Evolutionary conservation across 2,329 filamentous ascomycete genomes (phyloP).

Genomic region (Fusarium caatingaense): DNA sequence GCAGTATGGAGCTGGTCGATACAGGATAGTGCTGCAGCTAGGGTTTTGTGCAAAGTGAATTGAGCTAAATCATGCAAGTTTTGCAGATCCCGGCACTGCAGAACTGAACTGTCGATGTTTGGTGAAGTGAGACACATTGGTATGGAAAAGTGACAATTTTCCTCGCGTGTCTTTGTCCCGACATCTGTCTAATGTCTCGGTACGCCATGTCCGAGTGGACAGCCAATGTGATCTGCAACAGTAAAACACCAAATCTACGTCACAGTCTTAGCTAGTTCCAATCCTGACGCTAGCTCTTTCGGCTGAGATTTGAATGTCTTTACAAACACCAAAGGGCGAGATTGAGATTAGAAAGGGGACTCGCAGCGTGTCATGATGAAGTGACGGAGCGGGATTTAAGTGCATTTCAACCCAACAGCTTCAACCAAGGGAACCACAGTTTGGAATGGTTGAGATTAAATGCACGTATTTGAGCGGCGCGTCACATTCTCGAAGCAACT

Average conservation of each 20-base stretch:
- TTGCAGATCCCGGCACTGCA: slow-evolving; percentile 31
- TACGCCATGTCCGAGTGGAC: slow-evolving; percentile 7
- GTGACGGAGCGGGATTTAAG: slow-evolving; percentile 1
- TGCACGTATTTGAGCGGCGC: slow-evolving; percentile 6
- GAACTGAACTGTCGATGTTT: slow-evolving; percentile 19
- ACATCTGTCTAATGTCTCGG: slow-evolving; percentile 27
- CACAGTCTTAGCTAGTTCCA: slow-evolving; percentile 4
- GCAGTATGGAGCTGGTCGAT: slow-evolving; percentile 11
- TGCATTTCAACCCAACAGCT: neutral
- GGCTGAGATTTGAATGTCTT: slow-evolving; percentile 38
- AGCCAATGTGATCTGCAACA: slow-evolving; percentile 14
- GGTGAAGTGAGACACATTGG: slow-evolving; percentile 17
- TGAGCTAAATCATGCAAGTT: slow-evolving; percentile 22
- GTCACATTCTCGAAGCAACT: slow-evolving; percentile 30
- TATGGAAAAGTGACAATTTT: slow-evolving; percentile 12
- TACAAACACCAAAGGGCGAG: slow-evolving; percentile 5
- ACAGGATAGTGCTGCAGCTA: neutral
- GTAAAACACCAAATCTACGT: slow-evolving; percentile 28
- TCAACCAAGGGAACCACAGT: slow-evolving; percentile 11
- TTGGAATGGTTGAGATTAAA: slow-evolving; percentile 40
- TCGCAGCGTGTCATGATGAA: neutral
- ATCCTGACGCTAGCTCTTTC: neutral
- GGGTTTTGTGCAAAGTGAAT: slow-evolving; percentile 21
- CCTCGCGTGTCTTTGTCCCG: slow-evolving; percentile 34
- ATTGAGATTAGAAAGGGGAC: slow-evolving; percentile 6